Base-by-base conservation (phyloP, 2,329 filamentous ascomycete species). In the Clarireedia monteithiana region DNA sequence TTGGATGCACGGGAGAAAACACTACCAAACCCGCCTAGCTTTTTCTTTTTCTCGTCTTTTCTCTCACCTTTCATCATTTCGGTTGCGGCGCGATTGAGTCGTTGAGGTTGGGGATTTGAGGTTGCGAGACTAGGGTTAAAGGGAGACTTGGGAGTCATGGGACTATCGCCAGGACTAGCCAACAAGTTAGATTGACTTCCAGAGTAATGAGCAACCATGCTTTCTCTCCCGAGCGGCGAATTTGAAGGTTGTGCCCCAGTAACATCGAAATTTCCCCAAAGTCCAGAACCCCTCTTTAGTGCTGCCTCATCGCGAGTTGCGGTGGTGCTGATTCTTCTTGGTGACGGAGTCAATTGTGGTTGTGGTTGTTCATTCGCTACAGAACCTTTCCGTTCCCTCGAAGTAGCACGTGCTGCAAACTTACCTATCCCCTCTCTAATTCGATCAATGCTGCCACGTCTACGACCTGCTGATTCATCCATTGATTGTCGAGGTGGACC, bases 351-450 rank as follows among this genome's bases (percentile, higher is more conserved):
- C 10, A 10, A 30, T 30, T 30, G 27, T 4, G 7, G 1, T 30
- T 2, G 27, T 23, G 24, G 23, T 24, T 48, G 24, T 10, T 45
- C 53, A 14, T 23, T 51, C 20, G 64, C 62, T 7, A 58, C 40
- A 9, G 64, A 64, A 26, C 53, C 54, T 17, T 48, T 45, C 50
- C 67, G 57, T 30, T 68, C 66, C 53, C 66, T 59, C 17, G 63
- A 68, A 17, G 62, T 58, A 5, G 48, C 58, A 6, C 66, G 64
- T 27, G 63, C 64, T 45, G 27, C 27, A 10, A 79, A 69, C 53
- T 73, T 73, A 52, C 72, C 74, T 3, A 77, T 74, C 51, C 80
- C 69, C 15, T 78, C 77, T 59, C 78, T 80, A 59, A 82, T 76
- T n/a, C 81, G 66, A 20, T 69, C 74, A 10, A 73, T 76, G 55